A percentile compares a stretch with the other conserved stretches of the same genome.
These are phyloP conservation scores for Irineochytrium annulatum DNA, from an alignment of 192 early-diverging fungal species.

Conservation along the genomic window DNA sequence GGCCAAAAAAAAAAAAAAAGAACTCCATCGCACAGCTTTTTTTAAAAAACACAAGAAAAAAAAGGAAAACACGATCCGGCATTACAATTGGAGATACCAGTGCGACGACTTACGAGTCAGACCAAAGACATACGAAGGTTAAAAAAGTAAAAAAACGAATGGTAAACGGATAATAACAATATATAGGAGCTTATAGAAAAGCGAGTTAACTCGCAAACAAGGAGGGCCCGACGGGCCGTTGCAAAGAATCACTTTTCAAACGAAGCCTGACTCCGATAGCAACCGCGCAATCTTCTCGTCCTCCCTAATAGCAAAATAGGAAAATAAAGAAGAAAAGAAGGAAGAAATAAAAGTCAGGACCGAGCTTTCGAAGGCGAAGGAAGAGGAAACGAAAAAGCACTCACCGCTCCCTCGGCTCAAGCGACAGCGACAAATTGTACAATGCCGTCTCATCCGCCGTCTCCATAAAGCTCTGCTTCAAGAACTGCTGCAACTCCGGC, in stretches of 20 bases:
- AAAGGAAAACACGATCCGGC: not conserved
- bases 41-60: not conserved
- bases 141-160: not conserved
- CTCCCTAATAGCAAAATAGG: conserved; percentile 28
- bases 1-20: not conserved
- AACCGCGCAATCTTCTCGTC: conserved; percentile 43
- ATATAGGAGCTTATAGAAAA: not conserved
- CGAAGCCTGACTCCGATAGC: conserved; percentile 34
- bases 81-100: not conserved
- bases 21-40: not conserved
- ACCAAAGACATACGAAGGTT: not conserved
- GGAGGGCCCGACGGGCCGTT: too few species aligned
- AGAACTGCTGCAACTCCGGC: conserved; percentile 72
- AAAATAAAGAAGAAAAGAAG: not conserved
- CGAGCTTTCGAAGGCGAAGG: too few species aligned
- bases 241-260: conserved; percentile 23
- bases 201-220: not conserved
- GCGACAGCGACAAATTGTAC: conserved; percentile 67
- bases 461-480: conserved; percentile 60
- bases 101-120: not conserved
- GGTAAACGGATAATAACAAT: not conserved
- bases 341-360: not conserved
- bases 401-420: conserved; percentile 67
- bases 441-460: conserved; percentile 68
- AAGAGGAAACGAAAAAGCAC: conserved; percentile 2